These are phyloP conservation scores for Kazachstania psychrophila DNA, from an alignment of 805 yeast genomes.

Conservation along the genomic window DNA sequence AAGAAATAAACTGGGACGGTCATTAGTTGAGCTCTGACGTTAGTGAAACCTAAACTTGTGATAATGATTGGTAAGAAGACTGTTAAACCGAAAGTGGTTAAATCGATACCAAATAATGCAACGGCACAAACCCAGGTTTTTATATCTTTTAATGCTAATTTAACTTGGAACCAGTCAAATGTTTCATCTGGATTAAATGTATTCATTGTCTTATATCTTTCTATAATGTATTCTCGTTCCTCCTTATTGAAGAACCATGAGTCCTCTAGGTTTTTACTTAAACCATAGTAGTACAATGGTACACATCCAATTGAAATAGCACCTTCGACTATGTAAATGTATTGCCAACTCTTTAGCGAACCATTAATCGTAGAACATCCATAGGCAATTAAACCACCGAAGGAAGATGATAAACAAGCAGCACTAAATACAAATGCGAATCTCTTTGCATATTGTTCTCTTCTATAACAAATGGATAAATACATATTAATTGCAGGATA, in stretches of 20 bases:
- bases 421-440: conserved; percentile 42
- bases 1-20: conserved; percentile 81
- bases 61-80: conserved; percentile 37
- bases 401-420: conserved; percentile 46
- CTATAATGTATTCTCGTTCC: conserved; percentile 32
- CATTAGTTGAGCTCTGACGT: conserved; percentile 66
- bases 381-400: conserved; percentile 46
- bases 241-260: conserved; percentile 35
- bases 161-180: conserved; percentile 32
- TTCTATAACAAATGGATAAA: conserved; percentile 39
- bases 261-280: conserved; percentile 35
- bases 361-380: conserved; percentile 38
- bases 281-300: conserved; percentile 29
- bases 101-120: conserved; percentile 33
- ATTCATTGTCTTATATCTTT: conserved; percentile 31
- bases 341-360: conserved; percentile 41
- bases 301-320: conserved; percentile 33
- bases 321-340: conserved; percentile 45
- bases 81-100: conserved; percentile 33
- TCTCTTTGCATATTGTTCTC: conserved; percentile 41
- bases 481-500: conserved; percentile 42
- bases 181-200: conserved; percentile 31
- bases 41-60: conserved; percentile 38
- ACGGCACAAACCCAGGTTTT: conserved; percentile 27
- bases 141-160: conserved; percentile 24